Base-by-base conservation (phyloP, 2,329 filamentous ascomycete genomes). In the Fusarium sulawesiense region DNA sequence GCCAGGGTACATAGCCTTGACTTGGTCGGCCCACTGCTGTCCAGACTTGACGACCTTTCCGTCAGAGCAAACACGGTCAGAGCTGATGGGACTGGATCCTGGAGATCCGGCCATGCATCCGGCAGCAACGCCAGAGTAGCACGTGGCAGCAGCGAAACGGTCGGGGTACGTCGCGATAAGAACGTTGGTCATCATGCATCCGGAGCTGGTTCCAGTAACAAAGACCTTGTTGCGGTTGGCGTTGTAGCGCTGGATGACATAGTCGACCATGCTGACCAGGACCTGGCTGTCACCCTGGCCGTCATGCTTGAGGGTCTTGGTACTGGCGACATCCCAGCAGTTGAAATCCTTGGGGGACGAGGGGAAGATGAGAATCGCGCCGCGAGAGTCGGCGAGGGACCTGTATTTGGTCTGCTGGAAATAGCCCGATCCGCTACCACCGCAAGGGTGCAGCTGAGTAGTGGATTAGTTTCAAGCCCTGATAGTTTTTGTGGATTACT, bases 301-400 rank as follows among this genome's bases (percentile, higher is more conserved):
- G 51, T 84, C 78, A 66, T 86, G 85, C 4, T 82, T 84, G 9
- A 88, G 78, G 0, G 84, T 80, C 34, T 80, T 81, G 41, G 81
- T 81, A 12, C 84, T 87, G 7, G 86, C 83, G 8, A 90, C 88
- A 70, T 90, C 88, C 84, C 87, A 90, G 78, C 88, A 90, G 45
- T 76, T 82, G 41, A 80, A 81, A 16, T 73, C 74, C 1, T 66
- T 73, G 5, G 72, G 72, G 7, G 79, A 83, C 70, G 80, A 80
- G 4, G 84, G 84, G 65, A 83, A 85, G 66, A 85, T 82, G 20
- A 83, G 76, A 57, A 91, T 88, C 77, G 86, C 89, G 41, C 86
- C 87, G 51, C 86, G 80, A 29, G 79, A 77, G 65, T 89, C 86
- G 16, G 88, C 85, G 16, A 86, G 80, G 4, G 78, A 79, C 30